Conservation (phyloP, 2,329 filamentous ascomycete species). For the Fusarium sp. region DNA sequence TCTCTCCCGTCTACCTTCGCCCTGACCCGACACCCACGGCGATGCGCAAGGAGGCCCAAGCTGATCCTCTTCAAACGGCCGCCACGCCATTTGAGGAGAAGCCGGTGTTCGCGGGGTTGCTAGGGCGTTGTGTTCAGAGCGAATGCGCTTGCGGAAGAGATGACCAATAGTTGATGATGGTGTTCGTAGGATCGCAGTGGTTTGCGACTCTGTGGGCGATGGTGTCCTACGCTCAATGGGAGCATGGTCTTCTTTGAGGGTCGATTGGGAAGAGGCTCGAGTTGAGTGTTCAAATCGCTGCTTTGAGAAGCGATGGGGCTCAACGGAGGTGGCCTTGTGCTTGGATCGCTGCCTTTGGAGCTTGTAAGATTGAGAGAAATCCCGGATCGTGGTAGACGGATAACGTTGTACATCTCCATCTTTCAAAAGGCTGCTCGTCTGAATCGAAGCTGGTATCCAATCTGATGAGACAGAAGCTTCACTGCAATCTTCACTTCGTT, state of each 20-base stretch:
- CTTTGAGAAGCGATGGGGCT: slow-evolving; percentile 16
- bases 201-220: slow-evolving; percentile 18
- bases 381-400: slow-evolving; percentile 12
- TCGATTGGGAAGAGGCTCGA: slow-evolving; percentile 9
- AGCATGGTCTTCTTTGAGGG: neutral
- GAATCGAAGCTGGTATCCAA: neutral
- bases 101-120: slow-evolving; percentile 35
- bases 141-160: slow-evolving; percentile 44
- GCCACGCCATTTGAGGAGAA: slow-evolving; percentile 41
- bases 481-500: neutral
- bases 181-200: slow-evolving; percentile 19
- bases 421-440: neutral
- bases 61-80: slow-evolving; percentile 42
- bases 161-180: slow-evolving; percentile 41
- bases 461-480: neutral
- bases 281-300: slow-evolving; percentile 21
- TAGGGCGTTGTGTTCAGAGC: slow-evolving; percentile 32
- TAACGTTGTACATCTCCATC: slow-evolving; percentile 3
- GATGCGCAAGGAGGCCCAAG: slow-evolving; percentile 36
- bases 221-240: slow-evolving; percentile 7
- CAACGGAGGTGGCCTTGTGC: slow-evolving; percentile 9
- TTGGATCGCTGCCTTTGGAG: slow-evolving; percentile 11
- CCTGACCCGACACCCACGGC: slow-evolving; percentile 39
- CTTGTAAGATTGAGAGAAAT: slow-evolving; percentile 19
- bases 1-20: slow-evolving; percentile 34